Evolutionary conservation across 345 rosid species (phyloP).

Genomic region (Gynandropsis gynandra): DNA sequence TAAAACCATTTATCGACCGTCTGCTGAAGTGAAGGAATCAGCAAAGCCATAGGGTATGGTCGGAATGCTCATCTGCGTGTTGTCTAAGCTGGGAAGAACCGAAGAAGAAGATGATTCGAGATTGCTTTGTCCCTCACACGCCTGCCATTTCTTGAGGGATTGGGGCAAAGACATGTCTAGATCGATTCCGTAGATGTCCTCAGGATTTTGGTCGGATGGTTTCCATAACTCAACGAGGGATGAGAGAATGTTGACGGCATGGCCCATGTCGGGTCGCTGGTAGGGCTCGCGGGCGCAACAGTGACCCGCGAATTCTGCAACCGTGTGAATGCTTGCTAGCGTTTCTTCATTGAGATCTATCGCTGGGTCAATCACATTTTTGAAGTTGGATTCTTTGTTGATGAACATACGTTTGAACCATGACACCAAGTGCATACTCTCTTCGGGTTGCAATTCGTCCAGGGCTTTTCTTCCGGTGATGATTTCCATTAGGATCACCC

Average conservation of each 20-base stretch:
- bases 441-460: constrained; percentile 83
- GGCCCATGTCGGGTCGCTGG: constrained; percentile 94
- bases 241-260: constrained; percentile 65
- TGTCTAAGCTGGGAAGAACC: constrained; percentile 57
- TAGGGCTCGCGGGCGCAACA: constrained; percentile 83
- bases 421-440: constrained; percentile 77
- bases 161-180: constrained; percentile 87
- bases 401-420: constrained; percentile 68
- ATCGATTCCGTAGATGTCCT: constrained; percentile 75
- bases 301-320: constrained; percentile 87
- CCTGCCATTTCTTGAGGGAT: constrained; percentile 90
- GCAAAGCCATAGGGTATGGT: constrained; percentile 76
- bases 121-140: constrained; percentile 57
- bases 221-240: constrained; percentile 79
- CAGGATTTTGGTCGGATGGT: constrained; percentile 58
- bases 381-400: constrained; percentile 53
- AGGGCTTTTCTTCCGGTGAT: constrained; percentile 89
- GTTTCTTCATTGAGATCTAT: constrained; percentile 62
- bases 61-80: constrained; percentile 78
- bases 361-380: constrained; percentile 55
- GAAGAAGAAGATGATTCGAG: constrained; percentile 52
- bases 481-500: constrained; percentile 88
- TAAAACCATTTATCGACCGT: constrained; percentile 50
- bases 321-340: constrained; percentile 54
- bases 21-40: constrained; percentile 70